phyloP scores from a whole-genome alignment of 148 eudicot species.

The Spergularia bocconei region DNA sequence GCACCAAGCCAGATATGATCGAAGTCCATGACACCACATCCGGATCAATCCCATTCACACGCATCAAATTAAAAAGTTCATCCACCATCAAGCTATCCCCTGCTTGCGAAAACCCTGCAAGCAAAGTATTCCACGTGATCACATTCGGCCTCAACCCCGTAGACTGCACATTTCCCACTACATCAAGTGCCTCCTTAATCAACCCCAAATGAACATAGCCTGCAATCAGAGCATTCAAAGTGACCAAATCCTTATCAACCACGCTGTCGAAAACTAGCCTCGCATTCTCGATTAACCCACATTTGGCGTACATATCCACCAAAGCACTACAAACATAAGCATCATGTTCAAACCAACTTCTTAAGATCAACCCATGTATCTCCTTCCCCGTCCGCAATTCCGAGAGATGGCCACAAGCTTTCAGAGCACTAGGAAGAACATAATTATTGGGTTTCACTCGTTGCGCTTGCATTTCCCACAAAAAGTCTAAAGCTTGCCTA shows the following conservation, averaged over 20 bases:
- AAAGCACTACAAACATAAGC: constrained; percentile 60
- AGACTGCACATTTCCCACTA: constrained; percentile 47
- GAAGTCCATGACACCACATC: constrained; percentile 90
- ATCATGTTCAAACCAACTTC: constrained; percentile 39
- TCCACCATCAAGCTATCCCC: constrained; percentile 60
- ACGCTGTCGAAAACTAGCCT: constrained; percentile 53
- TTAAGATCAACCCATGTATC: constrained; percentile 40
- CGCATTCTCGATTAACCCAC: constrained; percentile 46
- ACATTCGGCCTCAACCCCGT: constrained; percentile 54
- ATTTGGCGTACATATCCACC: constrained; percentile 82
- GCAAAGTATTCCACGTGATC: constrained; percentile 74
- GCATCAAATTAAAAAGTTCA: constrained; percentile 56
- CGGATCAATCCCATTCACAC: constrained; percentile 51
- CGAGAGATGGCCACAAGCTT: constrained; percentile 68
- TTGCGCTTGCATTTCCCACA: constrained; percentile 45
- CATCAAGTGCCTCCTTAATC: constrained; percentile 51
- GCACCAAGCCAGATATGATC: constrained; percentile 63
- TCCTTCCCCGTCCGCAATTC: constrained; percentile 44
- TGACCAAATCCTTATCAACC: constrained; percentile 61
- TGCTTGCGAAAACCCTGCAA: constrained; percentile 66
- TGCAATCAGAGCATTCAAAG: constrained; percentile 60
- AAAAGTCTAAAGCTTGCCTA: constrained; percentile 43
- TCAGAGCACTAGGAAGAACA: constrained; percentile 75
- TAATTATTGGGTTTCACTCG: constrained; percentile 46
- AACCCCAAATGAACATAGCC: constrained; percentile 67